These are phyloP conservation scores for Silene latifolia DNA, from an alignment of 148 eudicot species.

Conservation along the genomic window DNA sequence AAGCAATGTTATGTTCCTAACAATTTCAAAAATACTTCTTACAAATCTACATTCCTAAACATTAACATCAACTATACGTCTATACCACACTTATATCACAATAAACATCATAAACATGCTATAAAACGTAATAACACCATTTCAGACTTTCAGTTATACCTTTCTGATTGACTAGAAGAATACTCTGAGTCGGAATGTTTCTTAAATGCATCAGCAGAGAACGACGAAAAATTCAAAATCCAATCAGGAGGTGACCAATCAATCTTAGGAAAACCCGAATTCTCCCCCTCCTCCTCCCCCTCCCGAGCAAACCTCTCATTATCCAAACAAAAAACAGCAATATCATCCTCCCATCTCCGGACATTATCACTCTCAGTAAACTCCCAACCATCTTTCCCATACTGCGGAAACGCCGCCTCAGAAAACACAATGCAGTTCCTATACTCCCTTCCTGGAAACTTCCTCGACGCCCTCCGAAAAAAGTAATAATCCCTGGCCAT, in stretches of 20 bases:
- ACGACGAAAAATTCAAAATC: neutral
- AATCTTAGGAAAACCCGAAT: neutral
- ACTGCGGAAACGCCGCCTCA: constrained; percentile 1
- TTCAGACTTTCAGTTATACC: neutral
- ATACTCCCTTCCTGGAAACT: neutral
- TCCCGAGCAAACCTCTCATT: neutral
- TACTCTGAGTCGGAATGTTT: neutral
- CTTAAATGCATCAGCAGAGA: neutral
- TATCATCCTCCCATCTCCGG: neutral
- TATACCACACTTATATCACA: too few relatives aligned
- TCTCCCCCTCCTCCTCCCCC: neutral
- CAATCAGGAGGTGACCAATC: neutral
- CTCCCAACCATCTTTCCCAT: constrained; percentile 5
- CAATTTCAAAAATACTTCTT: too few relatives aligned
- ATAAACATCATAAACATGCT: too few relatives aligned
- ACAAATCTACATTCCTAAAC: too few relatives aligned
- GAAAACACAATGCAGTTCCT: constrained; percentile 8
- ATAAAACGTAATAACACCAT: too few relatives aligned
- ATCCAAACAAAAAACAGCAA: neutral
- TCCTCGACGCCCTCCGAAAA: neutral
- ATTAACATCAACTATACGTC: too few relatives aligned
- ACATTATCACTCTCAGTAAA: too few relatives aligned
- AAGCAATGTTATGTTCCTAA: too few relatives aligned
- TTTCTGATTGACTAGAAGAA: neutral
- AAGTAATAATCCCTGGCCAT: neutral